Base-by-base conservation (phyloP, 23 red algal species). In the Pyropia yezoensis region DNA sequence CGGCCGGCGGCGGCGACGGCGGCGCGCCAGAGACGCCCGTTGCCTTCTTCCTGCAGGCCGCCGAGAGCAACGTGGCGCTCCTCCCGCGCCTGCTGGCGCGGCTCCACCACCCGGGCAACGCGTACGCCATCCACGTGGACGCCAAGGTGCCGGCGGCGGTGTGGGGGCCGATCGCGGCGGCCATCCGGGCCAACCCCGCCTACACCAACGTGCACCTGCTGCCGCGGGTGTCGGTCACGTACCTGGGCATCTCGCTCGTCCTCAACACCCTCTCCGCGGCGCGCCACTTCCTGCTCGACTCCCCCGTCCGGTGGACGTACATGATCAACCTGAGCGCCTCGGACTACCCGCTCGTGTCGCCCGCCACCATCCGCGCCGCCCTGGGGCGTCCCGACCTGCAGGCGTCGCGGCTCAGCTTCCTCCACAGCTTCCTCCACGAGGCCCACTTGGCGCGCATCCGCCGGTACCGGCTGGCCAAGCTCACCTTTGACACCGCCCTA, bases 291-390 rank as follows among this genome's bases (percentile, higher is more conserved):
- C 49, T 73, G 1, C 11, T 73, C 1, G 30, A 17, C 16, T 73
- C 68, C 7, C 45, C 17, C 3, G 39, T 47, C 4, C 6, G 6
- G 7, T 73, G 68, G 68, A 49, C 55, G 23, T 73, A 54, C 45
- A 50, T 52, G 39, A 73, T 73, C 68, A 73, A 73, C 59, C 51
- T 73, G 1, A 73, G 68, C 59, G 68, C 54, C 2, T 52, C 68
- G 8, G 68, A 73, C 49, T 73, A 73, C 59, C 68, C 68, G 55
- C 39, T 73, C 52, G 33, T 73, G 21, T 20, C 29, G 7, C 33
- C 68, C 6, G 18, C 7, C 15, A 21, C 21, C 24, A 52, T 73
- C 39, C 68, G 68, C 7, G 24, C 18, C 17, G 54, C 52, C 11
- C 34, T 73, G 24, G 68, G 49, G 0, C 26, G 33, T 0, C 24